These are phyloP conservation scores for Capsicum pubescens DNA, from an alignment of 257 asterid genomes.

Conservation along the genomic window DNA sequence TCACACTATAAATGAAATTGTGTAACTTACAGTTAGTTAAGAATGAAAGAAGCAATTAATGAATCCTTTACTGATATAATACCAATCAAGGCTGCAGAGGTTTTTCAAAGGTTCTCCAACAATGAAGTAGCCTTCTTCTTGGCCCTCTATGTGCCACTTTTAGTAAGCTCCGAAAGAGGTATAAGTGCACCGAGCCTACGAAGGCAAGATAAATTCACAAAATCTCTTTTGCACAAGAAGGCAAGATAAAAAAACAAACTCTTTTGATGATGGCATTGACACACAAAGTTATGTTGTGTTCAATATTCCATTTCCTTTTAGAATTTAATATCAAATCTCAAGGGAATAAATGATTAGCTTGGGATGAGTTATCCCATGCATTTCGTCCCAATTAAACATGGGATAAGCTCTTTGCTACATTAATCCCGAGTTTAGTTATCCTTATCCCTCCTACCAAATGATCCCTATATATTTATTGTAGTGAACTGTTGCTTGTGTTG, in stretches of 20 bases:
- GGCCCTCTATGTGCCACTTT: conserved; percentile 83
- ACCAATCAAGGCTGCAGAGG: conserved; percentile 47
- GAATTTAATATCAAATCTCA: too few relatives aligned
- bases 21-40: conserved; percentile 34
- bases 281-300: too few relatives aligned
- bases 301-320: too few relatives aligned
- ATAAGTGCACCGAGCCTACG: conserved; percentile 80
- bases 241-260: conserved; percentile 43
- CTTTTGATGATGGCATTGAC: too few relatives aligned
- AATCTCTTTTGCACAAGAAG: conserved; percentile 78
- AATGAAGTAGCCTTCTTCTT: conserved; percentile 79
- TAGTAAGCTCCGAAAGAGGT: conserved; percentile 73
- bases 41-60: conserved; percentile 34
- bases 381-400: too few relatives aligned
- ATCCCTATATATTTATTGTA: too few relatives aligned
- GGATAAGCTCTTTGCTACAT: too few relatives aligned
- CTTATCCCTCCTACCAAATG: too few relatives aligned
- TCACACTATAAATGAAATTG: conserved; percentile 49
- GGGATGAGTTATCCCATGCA: too few relatives aligned
- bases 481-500: too few relatives aligned
- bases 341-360: too few relatives aligned
- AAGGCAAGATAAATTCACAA: conserved; percentile 64
- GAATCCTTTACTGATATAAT: not conserved
- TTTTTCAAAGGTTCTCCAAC: conserved; percentile 67
- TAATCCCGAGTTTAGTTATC: too few relatives aligned